These are phyloP conservation scores for Candida silvatica DNA, from an alignment of 805 yeast genomes.

Conservation along the genomic window DNA sequence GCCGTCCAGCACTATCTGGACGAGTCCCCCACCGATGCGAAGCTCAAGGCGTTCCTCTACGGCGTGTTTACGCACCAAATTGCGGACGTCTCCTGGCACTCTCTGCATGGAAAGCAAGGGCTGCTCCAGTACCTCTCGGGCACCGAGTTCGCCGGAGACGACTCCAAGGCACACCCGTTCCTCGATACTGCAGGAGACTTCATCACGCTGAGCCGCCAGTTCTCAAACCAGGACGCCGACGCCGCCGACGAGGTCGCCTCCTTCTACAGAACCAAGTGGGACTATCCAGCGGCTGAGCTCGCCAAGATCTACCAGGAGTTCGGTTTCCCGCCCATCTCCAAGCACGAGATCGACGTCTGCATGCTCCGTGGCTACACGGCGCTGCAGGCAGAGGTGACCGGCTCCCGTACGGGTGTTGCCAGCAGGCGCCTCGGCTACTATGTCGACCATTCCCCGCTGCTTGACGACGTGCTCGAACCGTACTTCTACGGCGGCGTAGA, in stretches of 20 bases:
- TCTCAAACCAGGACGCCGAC: conserved; percentile 16
- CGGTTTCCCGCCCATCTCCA: conserved; percentile 25
- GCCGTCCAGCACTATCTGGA: conserved; percentile 34
- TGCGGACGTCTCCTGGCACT: conserved; percentile 64
- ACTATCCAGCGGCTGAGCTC: conserved; percentile 35
- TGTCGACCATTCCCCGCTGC: conserved; percentile 31
- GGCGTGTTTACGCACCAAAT: conserved; percentile 59
- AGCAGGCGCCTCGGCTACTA: conserved; percentile 6
- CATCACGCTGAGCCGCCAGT: conserved; percentile 32
- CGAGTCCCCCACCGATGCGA: conserved; percentile 19
- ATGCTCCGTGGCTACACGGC: conserved; percentile 48
- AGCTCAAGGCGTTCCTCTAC: conserved; percentile 43
- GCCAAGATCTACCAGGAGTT: conserved; percentile 27
- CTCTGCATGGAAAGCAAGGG: conserved; percentile 42
- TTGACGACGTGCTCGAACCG: conserved; percentile 32
- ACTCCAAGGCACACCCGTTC: conserved; percentile 40
- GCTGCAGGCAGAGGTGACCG: conserved; percentile 33
- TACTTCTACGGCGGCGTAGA: conserved; percentile 47
- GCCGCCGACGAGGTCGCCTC: conserved; percentile 7
- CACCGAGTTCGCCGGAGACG: conserved; percentile 46
- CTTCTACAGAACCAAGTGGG: conserved; percentile 29
- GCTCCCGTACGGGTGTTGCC: conserved; percentile 6
- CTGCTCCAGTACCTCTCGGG: conserved; percentile 40
- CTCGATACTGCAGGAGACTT: conserved; percentile 63
- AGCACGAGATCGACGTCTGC: conserved; percentile 35